Percentiles rank a stretch among this genome's conserved stretches.
These are phyloP conservation scores for Apiotrichum akiyoshidainum DNA, from an alignment of 1,284 basidiomycete genomes.

Conservation along the genomic window DNA sequence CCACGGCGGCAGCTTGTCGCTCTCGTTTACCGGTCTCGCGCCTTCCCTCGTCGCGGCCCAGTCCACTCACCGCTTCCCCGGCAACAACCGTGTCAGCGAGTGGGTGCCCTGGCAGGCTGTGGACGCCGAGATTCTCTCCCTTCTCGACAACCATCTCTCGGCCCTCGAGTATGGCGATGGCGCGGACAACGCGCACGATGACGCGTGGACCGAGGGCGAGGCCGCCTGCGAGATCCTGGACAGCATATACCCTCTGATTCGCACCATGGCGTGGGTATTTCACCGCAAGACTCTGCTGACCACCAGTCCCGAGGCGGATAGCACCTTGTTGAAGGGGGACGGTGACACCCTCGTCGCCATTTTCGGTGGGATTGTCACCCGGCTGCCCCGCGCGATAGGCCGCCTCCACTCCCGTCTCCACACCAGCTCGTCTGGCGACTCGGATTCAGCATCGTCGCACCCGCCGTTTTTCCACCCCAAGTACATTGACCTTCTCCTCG, in stretches of 20 bases:
- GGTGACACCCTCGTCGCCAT: conserved; percentile 21
- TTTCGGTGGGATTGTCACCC: conserved; percentile 33
- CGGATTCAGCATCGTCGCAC: background rate
- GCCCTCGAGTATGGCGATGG: conserved; percentile 22
- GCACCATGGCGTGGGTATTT: conserved; percentile 28
- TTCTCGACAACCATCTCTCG: conserved; percentile 41
- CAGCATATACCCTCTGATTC: conserved; percentile 29
- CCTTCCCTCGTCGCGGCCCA: conserved; percentile 38
- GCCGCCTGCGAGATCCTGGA: conserved; percentile 38
- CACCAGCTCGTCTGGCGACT: conserved; percentile 7
- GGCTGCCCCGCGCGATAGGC: conserved; percentile 39
- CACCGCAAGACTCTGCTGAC: background rate
- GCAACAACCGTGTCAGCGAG: conserved; percentile 21
- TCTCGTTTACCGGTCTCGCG: conserved; percentile 34
- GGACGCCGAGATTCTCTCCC: conserved; percentile 40
- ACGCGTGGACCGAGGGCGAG: conserved; percentile 45
- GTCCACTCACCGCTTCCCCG: conserved; percentile 30
- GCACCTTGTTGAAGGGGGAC: conserved; percentile 8
- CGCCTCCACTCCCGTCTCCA: conserved; percentile 30
- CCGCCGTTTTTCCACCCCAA: conserved; percentile 39
- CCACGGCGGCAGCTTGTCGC: conserved; percentile 13
- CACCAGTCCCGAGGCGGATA: background rate
- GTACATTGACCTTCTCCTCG: conserved; percentile 49
- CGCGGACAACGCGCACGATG: conserved; percentile 18
- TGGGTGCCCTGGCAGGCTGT: conserved; percentile 37